phyloP scores from a whole-genome alignment of 805 yeast genomes.

The Yarrowia keelungensis region DNA sequence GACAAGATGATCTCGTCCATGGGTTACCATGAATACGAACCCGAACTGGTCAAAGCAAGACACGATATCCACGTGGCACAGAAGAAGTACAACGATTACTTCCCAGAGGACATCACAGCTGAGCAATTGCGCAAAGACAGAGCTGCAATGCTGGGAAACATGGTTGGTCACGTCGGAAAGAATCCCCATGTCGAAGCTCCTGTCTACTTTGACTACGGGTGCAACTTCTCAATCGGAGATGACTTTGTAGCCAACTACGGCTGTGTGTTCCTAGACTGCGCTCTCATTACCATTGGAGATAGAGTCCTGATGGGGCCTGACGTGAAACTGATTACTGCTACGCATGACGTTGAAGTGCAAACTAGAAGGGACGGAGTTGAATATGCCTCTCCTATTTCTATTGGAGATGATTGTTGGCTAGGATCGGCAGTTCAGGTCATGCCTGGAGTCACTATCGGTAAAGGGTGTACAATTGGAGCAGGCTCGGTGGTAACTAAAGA shows the following conservation, averaged over 20 bases:
- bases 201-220: slow-evolving; percentile 72
- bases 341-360: slow-evolving; percentile 65
- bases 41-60: slow-evolving; percentile 47
- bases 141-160: slow-evolving; percentile 48
- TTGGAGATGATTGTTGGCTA: slow-evolving; percentile 74
- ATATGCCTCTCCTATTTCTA: slow-evolving; percentile 61
- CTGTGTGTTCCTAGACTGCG: slow-evolving; percentile 62
- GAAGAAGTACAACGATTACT: slow-evolving; percentile 46
- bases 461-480: slow-evolving; percentile 68
- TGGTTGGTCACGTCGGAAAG: slow-evolving; percentile 60
- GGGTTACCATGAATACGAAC: slow-evolving; percentile 53
- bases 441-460: slow-evolving; percentile 73
- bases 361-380: slow-evolving; percentile 57
- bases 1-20: slow-evolving; percentile 63
- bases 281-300: slow-evolving; percentile 66
- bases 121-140: slow-evolving; percentile 52
- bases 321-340: slow-evolving; percentile 64
- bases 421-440: slow-evolving; percentile 62
- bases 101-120: slow-evolving; percentile 42
- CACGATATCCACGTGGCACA: slow-evolving; percentile 46
- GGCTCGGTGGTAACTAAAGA: slow-evolving; percentile 68
- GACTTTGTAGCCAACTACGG: slow-evolving; percentile 65
- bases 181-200: slow-evolving; percentile 60
- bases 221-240: slow-evolving; percentile 64
- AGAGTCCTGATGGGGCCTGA: slow-evolving; percentile 69